Conservation (phyloP, 495 filamentous ascomycete species). For the Margaritispora aquatica region DNA sequence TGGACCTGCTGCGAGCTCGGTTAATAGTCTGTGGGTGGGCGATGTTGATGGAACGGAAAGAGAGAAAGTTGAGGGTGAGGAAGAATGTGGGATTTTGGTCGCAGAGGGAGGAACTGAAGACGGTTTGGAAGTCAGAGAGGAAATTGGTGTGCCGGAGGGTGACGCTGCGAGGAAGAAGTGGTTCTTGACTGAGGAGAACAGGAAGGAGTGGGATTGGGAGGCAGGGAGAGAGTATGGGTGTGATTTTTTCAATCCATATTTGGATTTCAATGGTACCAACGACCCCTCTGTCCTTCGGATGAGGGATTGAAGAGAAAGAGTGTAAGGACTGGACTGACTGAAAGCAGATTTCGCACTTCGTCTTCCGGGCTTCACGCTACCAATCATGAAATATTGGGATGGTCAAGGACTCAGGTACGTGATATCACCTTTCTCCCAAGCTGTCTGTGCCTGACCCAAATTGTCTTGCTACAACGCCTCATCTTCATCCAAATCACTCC, state of each 20-base stretch:
- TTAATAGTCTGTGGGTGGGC: slow-evolving; percentile 67
- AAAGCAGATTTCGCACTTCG: slow-evolving; percentile 51
- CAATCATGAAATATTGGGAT: slow-evolving; percentile 76
- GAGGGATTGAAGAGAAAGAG: neutral
- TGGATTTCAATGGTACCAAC: slow-evolving; percentile 72
- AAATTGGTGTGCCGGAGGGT: slow-evolving; percentile 43
- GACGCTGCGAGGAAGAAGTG: slow-evolving; percentile 53
- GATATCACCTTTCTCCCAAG: neutral
- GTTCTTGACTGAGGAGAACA: slow-evolving; percentile 48
- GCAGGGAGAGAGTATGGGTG: slow-evolving; percentile 53
- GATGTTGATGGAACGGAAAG: slow-evolving; percentile 6
- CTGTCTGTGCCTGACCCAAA: neutral
- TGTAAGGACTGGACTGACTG: neutral
- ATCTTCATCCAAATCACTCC: neutral
- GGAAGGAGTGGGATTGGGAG: slow-evolving; percentile 43
- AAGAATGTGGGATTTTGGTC: slow-evolving; percentile 44
- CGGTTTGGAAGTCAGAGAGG: slow-evolving; percentile 42
- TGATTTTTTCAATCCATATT: slow-evolving; percentile 91
- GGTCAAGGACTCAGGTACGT: slow-evolving; percentile 50
- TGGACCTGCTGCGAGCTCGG: slow-evolving; percentile 64
- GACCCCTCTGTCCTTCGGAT: neutral
- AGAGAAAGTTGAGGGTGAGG: slow-evolving; percentile 30
- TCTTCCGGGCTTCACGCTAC: slow-evolving; percentile 71
- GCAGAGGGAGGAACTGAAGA: slow-evolving; percentile 65
- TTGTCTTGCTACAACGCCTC: neutral